These are phyloP conservation scores for Candida sakaeoensis DNA, from an alignment of 805 yeast genomes.

Conservation along the genomic window DNA sequence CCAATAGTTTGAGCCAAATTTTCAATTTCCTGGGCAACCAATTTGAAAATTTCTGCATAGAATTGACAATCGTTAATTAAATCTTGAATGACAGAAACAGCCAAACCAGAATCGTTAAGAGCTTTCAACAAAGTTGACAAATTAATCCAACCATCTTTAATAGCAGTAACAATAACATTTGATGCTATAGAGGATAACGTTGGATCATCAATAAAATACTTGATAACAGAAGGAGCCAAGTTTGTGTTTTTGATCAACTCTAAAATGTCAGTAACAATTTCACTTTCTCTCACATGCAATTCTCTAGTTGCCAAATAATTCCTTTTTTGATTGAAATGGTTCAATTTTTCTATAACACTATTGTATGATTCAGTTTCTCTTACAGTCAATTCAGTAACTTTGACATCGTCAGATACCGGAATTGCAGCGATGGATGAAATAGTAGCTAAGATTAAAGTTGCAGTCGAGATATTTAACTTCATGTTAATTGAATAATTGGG, in stretches of 20 bases:
- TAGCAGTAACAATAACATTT: constrained; percentile 22
- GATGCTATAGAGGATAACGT: constrained; percentile 27
- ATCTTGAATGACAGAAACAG: constrained; percentile 31
- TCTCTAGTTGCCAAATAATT: constrained; percentile 19
- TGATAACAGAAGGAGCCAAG: constrained; percentile 34
- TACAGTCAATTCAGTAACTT: constrained; percentile 13
- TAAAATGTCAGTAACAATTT: constrained; percentile 39
- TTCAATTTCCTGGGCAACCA: constrained; percentile 28
- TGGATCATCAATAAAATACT: constrained; percentile 29
- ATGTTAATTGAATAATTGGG: no score
- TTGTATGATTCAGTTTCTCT: constrained; percentile 23
- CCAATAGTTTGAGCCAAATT: constrained; percentile 28
- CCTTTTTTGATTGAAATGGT: constrained; percentile 29
- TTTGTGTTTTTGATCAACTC: constrained; percentile 32
- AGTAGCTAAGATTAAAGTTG: constrained; percentile 17
- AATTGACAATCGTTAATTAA: constrained; percentile 36
- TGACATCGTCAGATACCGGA: constrained; percentile 15
- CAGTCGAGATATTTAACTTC: constrained; percentile 22
- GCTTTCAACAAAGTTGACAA: constrained; percentile 36
- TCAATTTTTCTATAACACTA: constrained; percentile 24
- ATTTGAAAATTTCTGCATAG: constrained; percentile 35
- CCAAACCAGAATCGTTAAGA: constrained; percentile 41
- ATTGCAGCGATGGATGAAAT: constrained; percentile 23
- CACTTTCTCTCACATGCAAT: constrained; percentile 33
- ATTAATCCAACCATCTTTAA: constrained; percentile 31